These are phyloP conservation scores for Sphaerulina populicola DNA, from an alignment of 2,329 filamentous ascomycete species.

Conservation along the genomic window DNA sequence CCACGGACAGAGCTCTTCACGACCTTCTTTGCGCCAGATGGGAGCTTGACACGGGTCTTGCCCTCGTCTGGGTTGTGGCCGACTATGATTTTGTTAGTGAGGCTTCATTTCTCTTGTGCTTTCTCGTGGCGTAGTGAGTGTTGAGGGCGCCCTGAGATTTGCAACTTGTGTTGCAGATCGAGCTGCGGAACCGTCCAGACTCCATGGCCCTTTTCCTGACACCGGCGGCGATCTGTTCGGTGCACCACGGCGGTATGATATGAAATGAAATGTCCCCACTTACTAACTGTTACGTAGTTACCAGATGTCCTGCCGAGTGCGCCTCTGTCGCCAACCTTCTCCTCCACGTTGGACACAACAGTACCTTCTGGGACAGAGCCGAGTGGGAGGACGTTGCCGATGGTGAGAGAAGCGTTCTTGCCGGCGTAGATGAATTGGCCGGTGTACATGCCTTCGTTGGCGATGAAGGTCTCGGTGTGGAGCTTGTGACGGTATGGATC, in stretches of 20 bases:
- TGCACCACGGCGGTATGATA: too few species aligned
- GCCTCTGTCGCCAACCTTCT: conserved; percentile 96
- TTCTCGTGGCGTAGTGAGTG: too few species aligned
- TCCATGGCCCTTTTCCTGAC: too few species aligned
- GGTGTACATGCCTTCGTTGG: conserved; percentile 99
- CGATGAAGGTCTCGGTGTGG: conserved; percentile 98
- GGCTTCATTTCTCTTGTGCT: too few species aligned
- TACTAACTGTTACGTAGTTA: conserved; percentile 71
- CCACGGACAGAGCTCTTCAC: conserved; percentile 84
- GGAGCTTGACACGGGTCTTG: conserved; percentile 99
- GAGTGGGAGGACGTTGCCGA: conserved; percentile 96
- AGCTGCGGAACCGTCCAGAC: too few species aligned
- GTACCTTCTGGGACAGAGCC: conserved; percentile 96
- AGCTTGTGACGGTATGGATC: conserved; percentile 98
- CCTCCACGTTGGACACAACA: conserved; percentile 97
- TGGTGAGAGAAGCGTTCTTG: conserved; percentile 93
- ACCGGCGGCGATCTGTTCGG: too few species aligned
- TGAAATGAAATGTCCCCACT: too few species aligned
- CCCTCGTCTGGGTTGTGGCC: conserved; percentile 98
- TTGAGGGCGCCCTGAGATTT: too few species aligned
- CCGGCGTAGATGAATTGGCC: conserved; percentile 99
- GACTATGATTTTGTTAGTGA: conserved; percentile 33
- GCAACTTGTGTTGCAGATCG: too few species aligned
- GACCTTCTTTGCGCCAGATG: conserved; percentile 98
- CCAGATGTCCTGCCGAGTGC: conserved; percentile 92